Percentiles rank a stretch among this genome's conserved stretches.
Conservation (phyloP, 352 stramenopile species). For the Phytopythium oedochilum region DNA sequence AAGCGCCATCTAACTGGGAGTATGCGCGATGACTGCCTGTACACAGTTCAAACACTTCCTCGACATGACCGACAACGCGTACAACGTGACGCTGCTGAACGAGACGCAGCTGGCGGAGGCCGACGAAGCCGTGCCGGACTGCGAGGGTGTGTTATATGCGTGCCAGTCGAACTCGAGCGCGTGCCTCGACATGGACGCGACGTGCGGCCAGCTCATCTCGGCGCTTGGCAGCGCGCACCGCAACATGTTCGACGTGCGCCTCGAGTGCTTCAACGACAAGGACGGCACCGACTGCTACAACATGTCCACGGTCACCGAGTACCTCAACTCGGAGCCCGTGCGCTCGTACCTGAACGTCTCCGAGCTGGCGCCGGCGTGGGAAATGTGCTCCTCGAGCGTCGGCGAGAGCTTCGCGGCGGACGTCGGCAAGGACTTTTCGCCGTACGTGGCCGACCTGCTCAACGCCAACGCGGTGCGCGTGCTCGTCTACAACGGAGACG, state of each 20-base stretch:
- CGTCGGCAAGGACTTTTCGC: conserved; percentile 15
- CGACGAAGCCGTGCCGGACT: conserved; percentile 20
- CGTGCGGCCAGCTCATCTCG: conserved; percentile 14
- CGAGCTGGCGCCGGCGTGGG: conserved; percentile 44
- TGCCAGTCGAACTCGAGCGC: conserved; percentile 17
- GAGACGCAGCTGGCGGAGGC: conserved; percentile 15
- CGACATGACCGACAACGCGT: conserved; percentile 50
- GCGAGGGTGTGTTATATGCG: conserved; percentile 18
- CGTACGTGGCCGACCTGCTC: conserved; percentile 18
- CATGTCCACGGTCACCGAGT: conserved; percentile 20
- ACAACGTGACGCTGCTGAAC: conserved; percentile 40
- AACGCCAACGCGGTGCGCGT: conserved; percentile 15
- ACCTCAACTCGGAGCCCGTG: conserved; percentile 49
- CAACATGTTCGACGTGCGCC: conserved; percentile 58
- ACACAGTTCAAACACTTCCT: conserved; percentile 28
- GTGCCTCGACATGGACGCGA: conserved; percentile 12
- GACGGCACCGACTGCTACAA: conserved; percentile 12
- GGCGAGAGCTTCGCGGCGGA: conserved; percentile 63
- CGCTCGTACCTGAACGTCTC: conserved; percentile 33
- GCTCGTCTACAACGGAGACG: conserved; percentile 25
- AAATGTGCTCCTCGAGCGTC: conserved; percentile 86
- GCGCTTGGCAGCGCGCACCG: conserved; percentile 12
- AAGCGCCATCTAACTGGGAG: not conserved
- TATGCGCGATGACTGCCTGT: no score
- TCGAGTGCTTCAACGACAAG: conserved; percentile 12